Conservation (phyloP, 2,329 filamentous ascomycete species). For the Trichoderma brevicompactum region DNA sequence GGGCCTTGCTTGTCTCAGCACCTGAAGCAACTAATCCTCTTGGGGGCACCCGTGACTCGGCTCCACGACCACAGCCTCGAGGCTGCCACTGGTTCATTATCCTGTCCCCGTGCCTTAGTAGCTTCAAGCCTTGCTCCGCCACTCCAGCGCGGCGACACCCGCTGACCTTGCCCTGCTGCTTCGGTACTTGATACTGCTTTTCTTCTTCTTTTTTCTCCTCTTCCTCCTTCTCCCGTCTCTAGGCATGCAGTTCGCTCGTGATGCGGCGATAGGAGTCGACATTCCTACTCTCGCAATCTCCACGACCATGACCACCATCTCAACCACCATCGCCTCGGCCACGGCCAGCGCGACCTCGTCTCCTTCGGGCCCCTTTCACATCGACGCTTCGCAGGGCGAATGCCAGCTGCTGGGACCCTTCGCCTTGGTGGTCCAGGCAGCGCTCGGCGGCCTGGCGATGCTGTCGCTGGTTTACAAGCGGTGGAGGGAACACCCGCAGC, state of each 20-base stretch:
- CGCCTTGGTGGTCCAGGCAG: conserved; percentile 85
- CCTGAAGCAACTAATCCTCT: not conserved
- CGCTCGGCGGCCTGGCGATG: conserved; percentile 80
- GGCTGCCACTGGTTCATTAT: not conserved
- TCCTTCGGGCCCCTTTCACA: conserved; percentile 34
- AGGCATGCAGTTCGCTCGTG: conserved; percentile 26
- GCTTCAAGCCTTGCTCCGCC: not conserved
- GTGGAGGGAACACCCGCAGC: conserved; percentile 87
- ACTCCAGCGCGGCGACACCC: not conserved
- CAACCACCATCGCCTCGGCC: conserved; percentile 29
- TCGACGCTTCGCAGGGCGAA: conserved; percentile 66
- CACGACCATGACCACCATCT: conserved; percentile 27
- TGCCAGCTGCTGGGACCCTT: conserved; percentile 89
- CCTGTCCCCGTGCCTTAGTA: conserved; percentile 5
- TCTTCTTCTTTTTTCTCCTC: no score
- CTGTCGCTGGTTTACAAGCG: conserved; percentile 90
- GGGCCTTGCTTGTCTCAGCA: not conserved
- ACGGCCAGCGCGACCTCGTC: conserved; percentile 35
- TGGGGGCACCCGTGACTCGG: conserved; percentile 15
- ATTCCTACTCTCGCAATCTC: conserved; percentile 26
- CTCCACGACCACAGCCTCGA: not conserved
- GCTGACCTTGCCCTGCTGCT: not conserved
- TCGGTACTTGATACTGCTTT: not conserved
- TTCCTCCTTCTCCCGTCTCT: not conserved
- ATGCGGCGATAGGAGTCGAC: conserved; percentile 31